These are phyloP conservation scores for Polyporus arcularius DNA, from an alignment of 768 basidiomycete species.

Conservation along the genomic window DNA sequence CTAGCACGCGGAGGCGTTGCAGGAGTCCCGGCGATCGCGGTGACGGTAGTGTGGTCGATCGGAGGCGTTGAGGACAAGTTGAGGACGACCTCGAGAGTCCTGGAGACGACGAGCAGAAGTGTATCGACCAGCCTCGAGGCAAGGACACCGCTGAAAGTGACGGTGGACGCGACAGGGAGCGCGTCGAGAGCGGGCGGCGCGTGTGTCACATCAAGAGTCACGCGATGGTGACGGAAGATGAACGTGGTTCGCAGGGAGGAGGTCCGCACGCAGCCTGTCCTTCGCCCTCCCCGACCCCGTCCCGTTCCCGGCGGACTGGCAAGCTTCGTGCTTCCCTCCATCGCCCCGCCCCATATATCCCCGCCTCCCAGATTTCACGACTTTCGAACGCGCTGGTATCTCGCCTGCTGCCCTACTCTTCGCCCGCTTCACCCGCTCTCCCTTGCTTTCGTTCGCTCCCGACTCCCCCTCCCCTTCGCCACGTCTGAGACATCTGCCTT, in stretches of 20 bases:
- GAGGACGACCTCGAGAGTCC: background rate
- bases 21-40: background rate
- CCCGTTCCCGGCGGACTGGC: background rate
- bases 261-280: background rate
- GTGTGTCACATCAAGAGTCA: conserved; percentile 9
- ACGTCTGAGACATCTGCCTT: background rate
- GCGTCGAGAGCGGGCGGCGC: too few species aligned
- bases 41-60: too few species aligned
- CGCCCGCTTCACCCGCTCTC: conserved; percentile 3
- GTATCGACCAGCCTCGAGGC: too few species aligned
- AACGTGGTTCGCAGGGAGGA: conserved; percentile 5
- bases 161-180: background rate
- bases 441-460: conserved; percentile 7
- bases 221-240: conserved; percentile 16
- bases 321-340: conserved; percentile 4
- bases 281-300: conserved; percentile 8
- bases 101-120: background rate
- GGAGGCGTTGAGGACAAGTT: background rate
- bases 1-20: background rate
- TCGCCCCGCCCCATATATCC: conserved; percentile 7
- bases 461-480: background rate
- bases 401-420: background rate
- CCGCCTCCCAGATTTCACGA: conserved; percentile 13
- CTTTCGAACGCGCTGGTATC: background rate
- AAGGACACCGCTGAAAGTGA: background rate